Evolutionary conservation across 2,329 filamentous ascomycete genomes (phyloP).

Genomic region (Penicillium sp.): DNA sequence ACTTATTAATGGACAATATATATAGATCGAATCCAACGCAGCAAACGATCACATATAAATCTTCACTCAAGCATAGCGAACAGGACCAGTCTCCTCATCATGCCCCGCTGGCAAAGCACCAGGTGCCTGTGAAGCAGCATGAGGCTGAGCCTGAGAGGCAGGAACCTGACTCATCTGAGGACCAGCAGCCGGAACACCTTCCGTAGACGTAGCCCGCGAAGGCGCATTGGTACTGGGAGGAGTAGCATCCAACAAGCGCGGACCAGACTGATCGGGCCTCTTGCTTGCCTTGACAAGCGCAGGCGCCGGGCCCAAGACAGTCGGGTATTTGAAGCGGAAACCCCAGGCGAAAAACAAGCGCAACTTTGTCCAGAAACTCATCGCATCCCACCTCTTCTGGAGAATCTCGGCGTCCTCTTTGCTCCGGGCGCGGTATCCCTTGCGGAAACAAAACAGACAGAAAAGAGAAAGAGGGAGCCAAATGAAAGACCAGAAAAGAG

Average conservation of each 20-base stretch:
- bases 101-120: not conserved
- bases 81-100: constrained; percentile 13
- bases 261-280: constrained; percentile 19
- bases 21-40: not conserved
- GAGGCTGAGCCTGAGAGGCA: not conserved
- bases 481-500: constrained; percentile 28
- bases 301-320: constrained; percentile 29
- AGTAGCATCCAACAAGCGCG: constrained; percentile 7
- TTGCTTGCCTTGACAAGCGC: constrained; percentile 20
- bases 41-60: not conserved
- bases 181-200: not conserved
- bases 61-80: not conserved
- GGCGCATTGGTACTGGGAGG: constrained; percentile 5
- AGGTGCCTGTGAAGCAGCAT: not conserved
- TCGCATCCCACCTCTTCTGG: constrained; percentile 25
- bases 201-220: not conserved
- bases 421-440: constrained; percentile 29
- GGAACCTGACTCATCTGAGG: constrained; percentile 8
- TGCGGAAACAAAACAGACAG: constrained; percentile 25
- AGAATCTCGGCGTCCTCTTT: constrained; percentile 26
- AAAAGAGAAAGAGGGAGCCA: constrained; percentile 22
- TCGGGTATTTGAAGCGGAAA: constrained; percentile 30
- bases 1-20: not conserved
- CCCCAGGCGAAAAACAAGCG: constrained; percentile 30
- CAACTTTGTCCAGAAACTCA: constrained; percentile 25